These are phyloP conservation scores for Candida pseudofarinosa DNA, from an alignment of 805 yeast genomes.

Conservation along the genomic window DNA sequence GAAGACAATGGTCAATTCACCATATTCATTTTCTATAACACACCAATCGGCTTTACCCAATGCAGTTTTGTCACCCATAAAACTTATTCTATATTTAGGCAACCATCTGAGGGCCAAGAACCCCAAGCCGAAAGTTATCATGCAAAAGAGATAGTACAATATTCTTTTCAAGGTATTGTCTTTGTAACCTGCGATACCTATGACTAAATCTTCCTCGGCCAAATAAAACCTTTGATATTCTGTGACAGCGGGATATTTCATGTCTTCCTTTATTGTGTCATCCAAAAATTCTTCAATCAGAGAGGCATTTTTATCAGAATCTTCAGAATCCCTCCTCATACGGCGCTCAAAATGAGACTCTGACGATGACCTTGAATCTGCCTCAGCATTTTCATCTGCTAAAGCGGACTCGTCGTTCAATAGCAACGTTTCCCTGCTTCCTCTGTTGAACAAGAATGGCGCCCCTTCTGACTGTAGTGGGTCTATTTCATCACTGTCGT, in stretches of 20 bases:
- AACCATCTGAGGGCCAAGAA: slow-evolving; percentile 81
- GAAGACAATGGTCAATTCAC: slow-evolving; percentile 63
- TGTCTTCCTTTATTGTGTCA: slow-evolving; percentile 17
- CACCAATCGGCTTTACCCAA: slow-evolving; percentile 88
- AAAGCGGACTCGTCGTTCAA: slow-evolving; percentile 4
- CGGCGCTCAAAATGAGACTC: slow-evolving; percentile 17
- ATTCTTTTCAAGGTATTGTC: slow-evolving; percentile 45
- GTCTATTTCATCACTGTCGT: slow-evolving; percentile 16
- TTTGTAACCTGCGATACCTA: slow-evolving; percentile 89
- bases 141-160: slow-evolving; percentile 52
- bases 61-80: slow-evolving; percentile 63
- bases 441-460: slow-evolving; percentile 2
- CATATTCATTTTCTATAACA: slow-evolving; percentile 89
- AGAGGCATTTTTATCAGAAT: slow-evolving; percentile 12
- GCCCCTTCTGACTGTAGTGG: neutral
- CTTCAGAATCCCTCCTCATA: slow-evolving; percentile 9
- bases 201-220: slow-evolving; percentile 91
- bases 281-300: slow-evolving; percentile 15
- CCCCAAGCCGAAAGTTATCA: slow-evolving; percentile 64
- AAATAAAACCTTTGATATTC: slow-evolving; percentile 79
- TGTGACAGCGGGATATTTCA: slow-evolving; percentile 32
- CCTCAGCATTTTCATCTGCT: slow-evolving; percentile 2
- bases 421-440: neutral
- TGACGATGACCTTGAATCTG: slow-evolving; percentile 2
- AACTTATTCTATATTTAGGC: slow-evolving; percentile 65